These are phyloP conservation scores for Bacterosira constricta DNA, from an alignment of 108 stramenopile species.

Conservation along the genomic window DNA sequence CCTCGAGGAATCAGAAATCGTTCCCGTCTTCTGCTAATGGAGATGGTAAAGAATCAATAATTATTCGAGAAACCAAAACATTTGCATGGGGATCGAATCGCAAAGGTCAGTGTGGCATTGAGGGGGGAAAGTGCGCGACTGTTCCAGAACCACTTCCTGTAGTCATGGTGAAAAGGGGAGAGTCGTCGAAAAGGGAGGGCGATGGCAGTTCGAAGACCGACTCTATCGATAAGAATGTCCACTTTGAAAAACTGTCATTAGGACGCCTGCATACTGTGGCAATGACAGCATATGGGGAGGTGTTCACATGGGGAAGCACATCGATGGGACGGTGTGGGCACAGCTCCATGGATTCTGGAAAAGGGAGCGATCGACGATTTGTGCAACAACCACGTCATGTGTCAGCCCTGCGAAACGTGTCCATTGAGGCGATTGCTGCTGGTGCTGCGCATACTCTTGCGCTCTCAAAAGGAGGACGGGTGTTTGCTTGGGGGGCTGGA, in stretches of 20 bases:
- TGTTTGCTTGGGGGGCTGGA: conserved; percentile 92
- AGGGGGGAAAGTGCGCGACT: conserved; percentile 55
- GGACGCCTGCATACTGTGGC: conserved; percentile 78
- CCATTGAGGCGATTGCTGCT: conserved; percentile 74
- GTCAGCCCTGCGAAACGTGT: conserved; percentile 64
- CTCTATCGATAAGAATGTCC: conserved; percentile 35
- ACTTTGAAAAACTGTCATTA: conserved; percentile 60
- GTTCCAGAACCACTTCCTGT: conserved; percentile 48
- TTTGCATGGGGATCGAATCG: conserved; percentile 84
- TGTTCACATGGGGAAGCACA: conserved; percentile 82
- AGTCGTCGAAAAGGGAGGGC: conserved; percentile 2
- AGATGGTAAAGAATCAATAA: background rate
- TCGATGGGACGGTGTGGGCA: conserved; percentile 78
- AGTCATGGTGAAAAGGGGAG: conserved; percentile 37
- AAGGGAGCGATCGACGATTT: conserved; percentile 47
- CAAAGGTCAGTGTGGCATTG: conserved; percentile 68
- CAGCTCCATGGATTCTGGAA: conserved; percentile 22
- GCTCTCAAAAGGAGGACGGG: conserved; percentile 80
- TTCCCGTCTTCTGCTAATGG: background rate
- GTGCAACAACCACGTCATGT: conserved; percentile 61
- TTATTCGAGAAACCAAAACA: conserved; percentile 52
- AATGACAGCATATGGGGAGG: conserved; percentile 63
- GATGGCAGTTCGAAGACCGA: background rate
- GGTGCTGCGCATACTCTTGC: conserved; percentile 95
- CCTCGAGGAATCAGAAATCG: background rate